Conservation (phyloP, 2,329 filamentous ascomycete species). For the Cercospora sojina region DNA sequence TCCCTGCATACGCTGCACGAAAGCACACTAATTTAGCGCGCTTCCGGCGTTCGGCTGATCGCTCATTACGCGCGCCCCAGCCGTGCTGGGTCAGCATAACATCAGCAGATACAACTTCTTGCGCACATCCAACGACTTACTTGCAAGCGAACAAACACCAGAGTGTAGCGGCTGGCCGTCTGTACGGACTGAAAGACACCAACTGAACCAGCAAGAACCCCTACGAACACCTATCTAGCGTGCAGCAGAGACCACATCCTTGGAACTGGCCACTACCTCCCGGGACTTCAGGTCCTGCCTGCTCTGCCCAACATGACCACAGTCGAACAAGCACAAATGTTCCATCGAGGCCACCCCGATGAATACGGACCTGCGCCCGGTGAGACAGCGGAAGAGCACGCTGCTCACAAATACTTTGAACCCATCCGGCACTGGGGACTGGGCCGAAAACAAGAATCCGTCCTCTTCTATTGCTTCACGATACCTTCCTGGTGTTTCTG, state of each 20-base stretch:
- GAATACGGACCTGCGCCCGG: slow-evolving; percentile 28
- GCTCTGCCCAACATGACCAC: slow-evolving; percentile 17
- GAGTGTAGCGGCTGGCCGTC: not conserved
- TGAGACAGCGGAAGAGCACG: slow-evolving; percentile 34
- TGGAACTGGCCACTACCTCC: not conserved
- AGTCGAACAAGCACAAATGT: slow-evolving; percentile 20
- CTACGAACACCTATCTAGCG: not conserved
- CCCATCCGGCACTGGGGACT: slow-evolving; percentile 35
- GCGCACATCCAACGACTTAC: not conserved
- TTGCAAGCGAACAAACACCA: not conserved
- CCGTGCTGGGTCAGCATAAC: slow-evolving; percentile 4
- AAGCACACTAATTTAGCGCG: not conserved
- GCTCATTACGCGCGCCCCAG: not conserved
- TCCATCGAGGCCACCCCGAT: slow-evolving; percentile 19
- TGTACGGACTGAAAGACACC: not conserved
- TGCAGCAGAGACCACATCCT: not conserved
- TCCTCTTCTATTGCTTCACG: slow-evolving; percentile 35
- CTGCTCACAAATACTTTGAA: slow-evolving; percentile 27
- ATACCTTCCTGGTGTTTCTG: slow-evolving; percentile 33
- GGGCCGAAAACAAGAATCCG: slow-evolving; percentile 26
- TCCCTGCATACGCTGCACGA: not conserved
- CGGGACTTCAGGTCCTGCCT: not conserved
- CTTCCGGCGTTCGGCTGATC: slow-evolving; percentile 6
- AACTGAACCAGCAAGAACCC: not conserved
- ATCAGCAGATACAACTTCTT: slow-evolving; percentile 1